phyloP scores from a whole-genome alignment of 768 basidiomycete genomes.

The Termitomyces sp. region DNA sequence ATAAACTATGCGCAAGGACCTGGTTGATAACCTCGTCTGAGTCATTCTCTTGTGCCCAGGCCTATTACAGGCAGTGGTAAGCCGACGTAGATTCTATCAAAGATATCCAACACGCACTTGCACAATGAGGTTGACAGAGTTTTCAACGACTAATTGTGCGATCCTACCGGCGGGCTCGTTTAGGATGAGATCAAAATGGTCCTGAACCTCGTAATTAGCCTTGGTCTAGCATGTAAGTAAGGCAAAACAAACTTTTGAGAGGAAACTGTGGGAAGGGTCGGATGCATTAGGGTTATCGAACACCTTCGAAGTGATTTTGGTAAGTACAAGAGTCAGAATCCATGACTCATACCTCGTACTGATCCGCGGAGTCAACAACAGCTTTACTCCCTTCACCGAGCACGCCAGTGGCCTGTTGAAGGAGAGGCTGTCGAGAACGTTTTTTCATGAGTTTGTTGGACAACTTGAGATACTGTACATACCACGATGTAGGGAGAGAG shows the following conservation, averaged over 20 bases:
- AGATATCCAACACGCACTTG: slow-evolving; percentile 21
- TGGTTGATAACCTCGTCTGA: slow-evolving; percentile 38
- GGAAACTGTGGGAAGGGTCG: slow-evolving; percentile 64
- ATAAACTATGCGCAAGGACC: slow-evolving; percentile 20
- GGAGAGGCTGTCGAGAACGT: slow-evolving; percentile 41
- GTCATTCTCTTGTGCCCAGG: slow-evolving; percentile 44
- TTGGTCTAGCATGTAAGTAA: not conserved
- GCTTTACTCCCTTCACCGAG: slow-evolving; percentile 60
- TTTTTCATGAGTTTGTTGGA: not conserved
- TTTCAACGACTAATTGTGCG: slow-evolving; percentile 58
- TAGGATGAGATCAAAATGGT: slow-evolving; percentile 66
- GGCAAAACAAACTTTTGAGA: slow-evolving; percentile 48
- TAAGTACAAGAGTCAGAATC: not conserved
- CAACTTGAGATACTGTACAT: slow-evolving; percentile 9
- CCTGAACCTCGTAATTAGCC: slow-evolving; percentile 27
- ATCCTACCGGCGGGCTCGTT: slow-evolving; percentile 76
- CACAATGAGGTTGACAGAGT: slow-evolving; percentile 57
- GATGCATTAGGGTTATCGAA: slow-evolving; percentile 60
- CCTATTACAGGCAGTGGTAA: slow-evolving; percentile 18
- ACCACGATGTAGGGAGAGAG: slow-evolving; percentile 62
- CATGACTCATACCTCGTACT: slow-evolving; percentile 42
- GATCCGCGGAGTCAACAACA: slow-evolving; percentile 65
- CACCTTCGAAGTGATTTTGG: slow-evolving; percentile 30
- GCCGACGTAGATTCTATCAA: not conserved
- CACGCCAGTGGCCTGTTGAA: slow-evolving; percentile 49